Evolutionary conservation across 129 eudicot genomes (phyloP).

Genomic region (Flaveria trinervia): DNA sequence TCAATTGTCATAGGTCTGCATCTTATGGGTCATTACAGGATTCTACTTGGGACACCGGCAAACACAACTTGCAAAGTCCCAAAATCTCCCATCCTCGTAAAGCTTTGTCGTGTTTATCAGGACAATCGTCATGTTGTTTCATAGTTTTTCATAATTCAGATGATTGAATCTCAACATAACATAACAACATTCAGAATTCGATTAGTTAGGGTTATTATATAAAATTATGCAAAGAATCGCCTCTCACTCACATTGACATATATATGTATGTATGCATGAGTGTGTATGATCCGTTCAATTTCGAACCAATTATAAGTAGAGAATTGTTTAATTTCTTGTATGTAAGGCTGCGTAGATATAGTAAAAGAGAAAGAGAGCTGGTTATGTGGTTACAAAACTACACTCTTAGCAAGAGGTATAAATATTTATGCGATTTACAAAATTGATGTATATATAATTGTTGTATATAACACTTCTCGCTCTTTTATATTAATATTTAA

Average conservation of each 20-base stretch:
- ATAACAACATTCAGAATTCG: background rate
- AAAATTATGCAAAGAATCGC: background rate
- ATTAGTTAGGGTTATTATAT: constrained; percentile 1
- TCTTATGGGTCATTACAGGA: constrained; percentile 72
- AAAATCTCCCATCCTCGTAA: constrained; percentile 37
- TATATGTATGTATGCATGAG: no score
- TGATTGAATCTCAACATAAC: constrained; percentile 24
- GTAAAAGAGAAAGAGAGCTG: no score
- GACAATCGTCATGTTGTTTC: constrained; percentile 18
- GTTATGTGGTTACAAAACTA: no score
- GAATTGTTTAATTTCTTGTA: no score
- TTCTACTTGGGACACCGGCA: constrained; percentile 76
- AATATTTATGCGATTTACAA: no score
- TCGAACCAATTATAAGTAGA: no score
- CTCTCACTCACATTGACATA: background rate
- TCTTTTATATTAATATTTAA: no score
- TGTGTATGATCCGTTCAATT: no score
- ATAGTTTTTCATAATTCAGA: constrained; percentile 1
- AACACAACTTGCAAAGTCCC: constrained; percentile 67
- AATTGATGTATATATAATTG: no score
- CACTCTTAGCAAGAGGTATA: no score
- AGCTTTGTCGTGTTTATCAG: constrained; percentile 14
- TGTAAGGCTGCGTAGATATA: no score
- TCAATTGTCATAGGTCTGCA: constrained; percentile 50
- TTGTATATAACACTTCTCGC: no score